Evolutionary conservation across 257 asterid genomes (phyloP).

Genomic region (Capsicum chinense): DNA sequence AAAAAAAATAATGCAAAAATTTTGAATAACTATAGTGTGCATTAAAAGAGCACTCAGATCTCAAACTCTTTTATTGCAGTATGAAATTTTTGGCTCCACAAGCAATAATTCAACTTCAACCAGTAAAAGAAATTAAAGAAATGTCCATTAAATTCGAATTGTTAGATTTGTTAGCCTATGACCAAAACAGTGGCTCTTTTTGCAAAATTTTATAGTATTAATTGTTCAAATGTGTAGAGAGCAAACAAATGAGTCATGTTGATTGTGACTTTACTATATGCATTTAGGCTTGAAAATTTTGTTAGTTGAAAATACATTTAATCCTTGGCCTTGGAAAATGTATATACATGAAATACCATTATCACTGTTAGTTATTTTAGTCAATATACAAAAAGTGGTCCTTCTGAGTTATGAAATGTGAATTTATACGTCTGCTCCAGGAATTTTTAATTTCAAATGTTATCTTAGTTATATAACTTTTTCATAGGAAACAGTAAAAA

Average conservation of each 20-base stretch:
- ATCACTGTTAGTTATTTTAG: background rate
- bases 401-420: background rate
- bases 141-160: background rate
- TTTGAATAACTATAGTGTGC: background rate
- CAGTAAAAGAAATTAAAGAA: background rate
- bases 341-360: background rate
- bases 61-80: slow-evolving; percentile 8
- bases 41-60: slow-evolving; percentile 18
- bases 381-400: background rate
- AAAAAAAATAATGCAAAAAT: background rate
- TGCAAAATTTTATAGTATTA: background rate
- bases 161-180: slow-evolving; percentile 5
- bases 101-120: slow-evolving; percentile 25
- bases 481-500: background rate
- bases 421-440: background rate
- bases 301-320: slow-evolving; percentile 19
- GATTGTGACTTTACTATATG: slow-evolving; percentile 25
- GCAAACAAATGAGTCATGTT: background rate
- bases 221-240: background rate
- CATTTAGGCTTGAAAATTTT: slow-evolving; percentile 17
- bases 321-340: background rate
- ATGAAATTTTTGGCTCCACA: slow-evolving; percentile 1
- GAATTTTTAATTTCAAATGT: background rate
- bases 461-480: background rate
- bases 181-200: slow-evolving; percentile 9